A percentile compares a stretch with the other conserved stretches of the same genome.
Conservation (phyloP, 371 early-diverging fungal genomes). For the Mucor ambiguus region DNA sequence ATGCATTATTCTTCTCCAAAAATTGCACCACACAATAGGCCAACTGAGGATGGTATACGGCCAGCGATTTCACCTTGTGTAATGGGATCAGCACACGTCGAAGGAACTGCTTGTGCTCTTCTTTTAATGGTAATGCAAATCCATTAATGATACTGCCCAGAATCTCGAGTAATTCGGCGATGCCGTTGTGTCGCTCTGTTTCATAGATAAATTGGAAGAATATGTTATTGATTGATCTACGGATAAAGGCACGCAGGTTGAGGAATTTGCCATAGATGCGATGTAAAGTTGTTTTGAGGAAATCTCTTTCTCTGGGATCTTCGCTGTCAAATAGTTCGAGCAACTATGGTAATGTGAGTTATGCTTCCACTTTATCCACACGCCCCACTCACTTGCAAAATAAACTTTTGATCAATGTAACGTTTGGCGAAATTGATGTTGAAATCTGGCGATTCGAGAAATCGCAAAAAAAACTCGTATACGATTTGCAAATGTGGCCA, state of each 20-base stretch:
- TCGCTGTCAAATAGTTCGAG: conserved; percentile 97
- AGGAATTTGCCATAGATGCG: conserved; percentile 98
- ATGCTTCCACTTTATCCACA: not conserved
- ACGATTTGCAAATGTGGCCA: conserved; percentile 98
- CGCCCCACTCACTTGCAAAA: conserved; percentile 67
- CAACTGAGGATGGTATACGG: conserved; percentile 93
- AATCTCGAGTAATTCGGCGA: conserved; percentile 96
- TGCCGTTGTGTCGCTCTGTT: conserved; percentile 94
- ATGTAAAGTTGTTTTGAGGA: conserved; percentile 95
- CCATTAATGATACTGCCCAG: conserved; percentile 98
- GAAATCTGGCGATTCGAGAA: conserved; percentile 95
- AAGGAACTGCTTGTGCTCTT: conserved; percentile 95
- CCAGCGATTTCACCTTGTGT: conserved; percentile 92
- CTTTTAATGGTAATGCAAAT: conserved; percentile 95
- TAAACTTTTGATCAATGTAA: conserved; percentile 93
- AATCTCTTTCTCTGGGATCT: conserved; percentile 97
- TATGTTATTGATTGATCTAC: conserved; percentile 95
- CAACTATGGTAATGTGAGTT: conserved; percentile 43
- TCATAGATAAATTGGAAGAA: conserved; percentile 98
- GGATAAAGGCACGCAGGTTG: conserved; percentile 94
- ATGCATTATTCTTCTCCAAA: conserved; percentile 90
- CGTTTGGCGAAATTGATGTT: conserved; percentile 94
- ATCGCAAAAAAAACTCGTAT: conserved; percentile 95
- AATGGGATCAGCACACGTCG: conserved; percentile 92
- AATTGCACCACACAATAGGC: conserved; percentile 98